phyloP scores from a whole-genome alignment of 306 rosid species.

The Lathyrus aphaca region DNA sequence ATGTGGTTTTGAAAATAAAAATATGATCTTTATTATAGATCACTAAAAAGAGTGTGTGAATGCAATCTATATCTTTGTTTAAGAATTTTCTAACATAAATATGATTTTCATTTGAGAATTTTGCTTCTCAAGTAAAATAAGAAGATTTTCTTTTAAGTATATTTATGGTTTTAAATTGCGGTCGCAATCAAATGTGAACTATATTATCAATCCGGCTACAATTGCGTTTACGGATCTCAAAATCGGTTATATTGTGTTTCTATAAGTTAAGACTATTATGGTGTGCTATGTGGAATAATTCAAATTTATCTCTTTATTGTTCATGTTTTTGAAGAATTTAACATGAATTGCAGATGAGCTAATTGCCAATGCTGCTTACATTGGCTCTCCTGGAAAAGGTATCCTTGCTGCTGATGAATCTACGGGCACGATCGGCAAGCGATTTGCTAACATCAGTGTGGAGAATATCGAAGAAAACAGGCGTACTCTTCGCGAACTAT shows the following conservation, averaged over 20 bases:
- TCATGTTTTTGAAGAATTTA: constrained; percentile 23
- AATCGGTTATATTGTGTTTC: neutral
- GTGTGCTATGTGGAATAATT: neutral
- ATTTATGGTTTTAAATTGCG: no score
- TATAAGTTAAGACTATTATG: no score
- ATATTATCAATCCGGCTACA: no score
- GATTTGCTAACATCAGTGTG: constrained; percentile 75
- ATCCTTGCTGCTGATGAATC: constrained; percentile 98
- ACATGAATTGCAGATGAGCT: constrained; percentile 72
- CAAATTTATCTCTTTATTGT: neutral
- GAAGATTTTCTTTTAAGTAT: no score
- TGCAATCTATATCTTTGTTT: constrained; percentile 27
- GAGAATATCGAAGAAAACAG: constrained; percentile 77
- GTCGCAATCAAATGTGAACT: no score
- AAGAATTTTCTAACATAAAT: neutral
- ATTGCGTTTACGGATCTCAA: no score
- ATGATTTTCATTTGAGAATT: neutral
- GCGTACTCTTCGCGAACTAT: constrained; percentile 80
- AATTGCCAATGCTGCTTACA: constrained; percentile 80
- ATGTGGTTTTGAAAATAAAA: constrained; percentile 12
- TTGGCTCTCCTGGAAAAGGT: constrained; percentile 97
- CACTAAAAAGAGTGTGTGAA: neutral
- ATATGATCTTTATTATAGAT: neutral
- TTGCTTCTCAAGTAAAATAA: neutral
- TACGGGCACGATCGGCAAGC: constrained; percentile 95